These are phyloP conservation scores for Discostella stelligeroides DNA, from an alignment of 108 stramenopile genomes.

Conservation along the genomic window DNA sequence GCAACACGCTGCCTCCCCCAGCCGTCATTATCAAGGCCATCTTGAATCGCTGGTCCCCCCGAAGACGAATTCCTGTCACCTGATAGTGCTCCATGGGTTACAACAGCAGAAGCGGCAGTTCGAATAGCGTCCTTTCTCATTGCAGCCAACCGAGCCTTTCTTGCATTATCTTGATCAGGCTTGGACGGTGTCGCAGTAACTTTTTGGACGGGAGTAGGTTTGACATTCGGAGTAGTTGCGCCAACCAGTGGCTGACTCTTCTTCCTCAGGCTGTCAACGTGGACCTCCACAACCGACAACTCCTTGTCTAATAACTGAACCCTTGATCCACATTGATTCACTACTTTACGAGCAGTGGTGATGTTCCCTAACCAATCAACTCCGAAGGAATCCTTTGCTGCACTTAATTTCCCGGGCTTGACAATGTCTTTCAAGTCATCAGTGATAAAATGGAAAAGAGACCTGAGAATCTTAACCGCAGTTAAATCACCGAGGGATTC, in stretches of 20 bases:
- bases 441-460: constrained; percentile 24
- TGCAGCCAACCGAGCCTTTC: background rate
- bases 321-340: constrained; percentile 9
- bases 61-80: background rate
- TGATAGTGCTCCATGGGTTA: background rate
- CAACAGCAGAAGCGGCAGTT: background rate
- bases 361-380: constrained; percentile 26
- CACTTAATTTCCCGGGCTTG: constrained; percentile 12
- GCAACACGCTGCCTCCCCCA: constrained; percentile 9
- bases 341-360: constrained; percentile 15
- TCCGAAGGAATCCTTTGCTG: constrained; percentile 12
- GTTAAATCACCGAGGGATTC: constrained; percentile 18
- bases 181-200: background rate
- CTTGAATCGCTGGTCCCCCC: too few relatives aligned
- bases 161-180: background rate
- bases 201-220: background rate
- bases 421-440: constrained; percentile 19
- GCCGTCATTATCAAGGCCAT: constrained; percentile 2
- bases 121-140: constrained; percentile 1
- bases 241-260: background rate
- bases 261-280: constrained; percentile 26
- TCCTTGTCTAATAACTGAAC: constrained; percentile 19
- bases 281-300: constrained; percentile 9
- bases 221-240: background rate
- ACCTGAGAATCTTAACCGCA: constrained; percentile 19